A percentile compares a stretch with the other conserved stretches of the same genome.
These are phyloP conservation scores for Lithohypha guttulata DNA, from an alignment of 2,329 filamentous ascomycete genomes.

Conservation along the genomic window DNA sequence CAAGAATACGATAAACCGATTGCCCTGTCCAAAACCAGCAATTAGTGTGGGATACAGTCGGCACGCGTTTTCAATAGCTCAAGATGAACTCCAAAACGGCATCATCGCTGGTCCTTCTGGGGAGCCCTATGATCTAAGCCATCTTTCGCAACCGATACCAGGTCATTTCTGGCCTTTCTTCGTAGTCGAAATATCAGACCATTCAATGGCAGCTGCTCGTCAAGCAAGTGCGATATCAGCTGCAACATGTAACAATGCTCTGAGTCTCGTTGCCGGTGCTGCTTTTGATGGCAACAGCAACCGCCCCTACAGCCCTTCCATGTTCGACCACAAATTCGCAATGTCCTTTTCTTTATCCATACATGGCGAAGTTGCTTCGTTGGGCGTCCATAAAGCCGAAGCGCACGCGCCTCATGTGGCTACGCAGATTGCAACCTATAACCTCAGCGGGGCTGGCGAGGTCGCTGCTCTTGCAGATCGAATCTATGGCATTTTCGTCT, in stretches of 20 bases:
- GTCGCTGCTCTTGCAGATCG: constrained; percentile 15
- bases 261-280: constrained; percentile 17
- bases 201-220: constrained; percentile 15
- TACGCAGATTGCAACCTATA: constrained; percentile 14
- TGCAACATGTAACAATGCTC: constrained; percentile 20
- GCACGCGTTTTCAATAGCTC: constrained; percentile 12
- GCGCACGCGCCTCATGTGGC: constrained; percentile 15
- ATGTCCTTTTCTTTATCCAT: constrained; percentile 20
- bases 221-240: constrained; percentile 16
- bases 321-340: constrained; percentile 14
- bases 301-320: constrained; percentile 11
- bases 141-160: constrained; percentile 17
- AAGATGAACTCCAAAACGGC: constrained; percentile 20
- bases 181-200: constrained; percentile 15
- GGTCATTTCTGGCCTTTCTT: constrained; percentile 21
- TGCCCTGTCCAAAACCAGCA: constrained; percentile 15
- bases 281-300: constrained; percentile 9
- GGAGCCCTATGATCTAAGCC: constrained; percentile 18
- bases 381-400: constrained; percentile 18
- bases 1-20: constrained; percentile 15
- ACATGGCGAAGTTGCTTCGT: constrained; percentile 16
- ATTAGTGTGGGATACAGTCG: constrained; percentile 17
- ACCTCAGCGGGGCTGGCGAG: constrained; percentile 16
- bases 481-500: constrained; percentile 16
- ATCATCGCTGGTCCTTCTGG: constrained; percentile 16